Conservation (phyloP, 208 protist species). For the Tritrichomonas foetus region DNA sequence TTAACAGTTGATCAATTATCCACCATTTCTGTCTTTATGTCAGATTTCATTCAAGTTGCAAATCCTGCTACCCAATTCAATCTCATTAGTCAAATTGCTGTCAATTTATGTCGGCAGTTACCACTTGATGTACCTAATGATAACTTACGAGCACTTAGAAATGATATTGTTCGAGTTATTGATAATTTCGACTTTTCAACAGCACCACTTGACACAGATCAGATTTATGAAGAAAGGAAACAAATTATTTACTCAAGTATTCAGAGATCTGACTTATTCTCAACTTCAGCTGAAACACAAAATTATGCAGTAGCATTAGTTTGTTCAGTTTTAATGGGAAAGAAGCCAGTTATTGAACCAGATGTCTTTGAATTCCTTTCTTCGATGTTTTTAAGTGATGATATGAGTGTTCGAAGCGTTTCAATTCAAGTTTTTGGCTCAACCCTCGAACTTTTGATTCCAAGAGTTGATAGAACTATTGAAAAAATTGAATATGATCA, state of each 20-base stretch:
- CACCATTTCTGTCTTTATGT: not conserved
- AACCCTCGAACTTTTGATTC: not conserved
- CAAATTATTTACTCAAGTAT: not conserved
- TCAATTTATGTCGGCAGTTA: not conserved
- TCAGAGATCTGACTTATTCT: not conserved
- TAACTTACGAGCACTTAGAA: not conserved
- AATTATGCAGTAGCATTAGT: not conserved
- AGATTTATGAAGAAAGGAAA: not conserved
- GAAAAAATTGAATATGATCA: not conserved
- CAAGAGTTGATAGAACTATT: not conserved
- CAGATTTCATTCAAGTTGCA: no score
- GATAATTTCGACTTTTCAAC: not conserved
- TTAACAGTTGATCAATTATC: not conserved
- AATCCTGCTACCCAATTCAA: not conserved
- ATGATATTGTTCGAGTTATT: not conserved
- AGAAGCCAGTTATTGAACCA: not conserved
- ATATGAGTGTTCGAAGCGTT: not conserved
- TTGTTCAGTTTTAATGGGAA: not conserved
- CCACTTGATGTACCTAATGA: not conserved
- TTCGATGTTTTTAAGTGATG: not conserved
- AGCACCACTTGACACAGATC: not conserved
- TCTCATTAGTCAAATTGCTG: not conserved
- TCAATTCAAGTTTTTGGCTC: not conserved
- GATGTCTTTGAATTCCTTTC: not conserved
- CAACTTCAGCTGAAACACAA: not conserved